phyloP scores from a whole-genome alignment of 352 stramenopile genomes.

The Pythium aristosporum region DNA sequence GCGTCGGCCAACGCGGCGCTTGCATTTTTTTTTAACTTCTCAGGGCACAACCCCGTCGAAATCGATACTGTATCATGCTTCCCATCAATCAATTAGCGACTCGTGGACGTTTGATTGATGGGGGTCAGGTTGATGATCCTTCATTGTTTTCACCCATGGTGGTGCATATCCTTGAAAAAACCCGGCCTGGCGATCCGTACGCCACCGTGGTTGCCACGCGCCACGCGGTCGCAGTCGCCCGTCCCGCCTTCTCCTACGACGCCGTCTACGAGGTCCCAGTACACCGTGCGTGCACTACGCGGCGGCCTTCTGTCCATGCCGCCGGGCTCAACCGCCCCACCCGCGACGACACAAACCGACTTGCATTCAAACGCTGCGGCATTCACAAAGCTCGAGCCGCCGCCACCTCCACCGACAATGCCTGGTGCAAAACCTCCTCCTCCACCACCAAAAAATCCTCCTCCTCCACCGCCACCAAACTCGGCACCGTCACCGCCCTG shows the following conservation, averaged over 20 bases:
- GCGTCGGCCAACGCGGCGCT: no score
- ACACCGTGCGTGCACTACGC: conserved; percentile 38
- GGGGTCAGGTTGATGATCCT: not conserved
- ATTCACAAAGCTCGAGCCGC: conserved; percentile 69
- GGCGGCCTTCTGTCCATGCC: conserved; percentile 56
- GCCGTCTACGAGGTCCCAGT: conserved; percentile 60
- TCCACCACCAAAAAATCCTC: conserved; percentile 62
- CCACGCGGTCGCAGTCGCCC: conserved; percentile 27
- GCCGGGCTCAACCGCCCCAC: conserved; percentile 37
- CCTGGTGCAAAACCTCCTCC: conserved; percentile 68
- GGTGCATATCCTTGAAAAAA: conserved; percentile 81
- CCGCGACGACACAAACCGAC: conserved; percentile 44
- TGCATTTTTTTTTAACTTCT: no score
- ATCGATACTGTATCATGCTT: no score
- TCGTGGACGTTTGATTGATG: no score
- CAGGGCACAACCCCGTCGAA: no score
- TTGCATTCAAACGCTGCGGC: conserved; percentile 36
- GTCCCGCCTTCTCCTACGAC: conserved; percentile 57
- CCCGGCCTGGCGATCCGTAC: conserved; percentile 57
- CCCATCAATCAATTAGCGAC: no score
- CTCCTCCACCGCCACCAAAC: conserved; percentile 66
- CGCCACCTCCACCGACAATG: conserved; percentile 64
- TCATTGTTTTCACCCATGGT: conserved; percentile 18
- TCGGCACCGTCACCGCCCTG: conserved; percentile 70
- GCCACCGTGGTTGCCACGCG: conserved; percentile 58